Evolutionary conservation across 2,329 filamentous ascomycete genomes (phyloP), one percentile per base, ranked within the genome.

Genomic region (Diplodia intermedia): DNA sequence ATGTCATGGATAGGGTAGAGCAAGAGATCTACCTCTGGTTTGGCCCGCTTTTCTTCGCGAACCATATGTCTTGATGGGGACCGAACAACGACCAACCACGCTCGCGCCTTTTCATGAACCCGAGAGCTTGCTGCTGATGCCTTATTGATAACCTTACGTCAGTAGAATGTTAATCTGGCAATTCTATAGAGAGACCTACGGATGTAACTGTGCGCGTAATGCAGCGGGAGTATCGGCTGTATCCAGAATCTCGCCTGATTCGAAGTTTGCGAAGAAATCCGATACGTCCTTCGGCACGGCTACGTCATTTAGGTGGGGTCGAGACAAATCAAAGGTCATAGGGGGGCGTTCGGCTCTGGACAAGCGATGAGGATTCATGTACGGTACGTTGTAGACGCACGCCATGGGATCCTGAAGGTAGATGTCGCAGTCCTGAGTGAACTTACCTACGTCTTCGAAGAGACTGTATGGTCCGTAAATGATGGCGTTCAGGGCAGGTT

Each of bases 101-200:
- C 60, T 83, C 82, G 18, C 81, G 72, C 1, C 70, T 72, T 0
- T 77, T 63, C 80, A 83, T 80, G 60, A 83, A 84, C 0, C 78
- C 79, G 1, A 84, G 71, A 0, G 81, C 82, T 60, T 82, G 79
- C 49, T 78, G 79, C 53, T 84, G 82, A 61, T 84, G 81, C 5
- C 29, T 31, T 4, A n/a, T 1, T 1, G 26, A 26, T 26, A 26
- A 4, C 4, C 3, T 26, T 4, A 26, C 26, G 3, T 26, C 26
- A 26, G 26, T 26, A 26, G 26, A 26, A 4, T 26, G 3, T 2
- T 4, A 26, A 26, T 26, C 3, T 26, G 26, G 26, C 26, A 26
- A 26, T 4, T 2, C 0, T 26, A 26, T 4, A 26, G 26, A 4
- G 26, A 26, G n/a, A 47, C 71, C 50, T 29, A 67, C 33, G 63